Percentiles rank a stretch among this genome's conserved stretches.
These are phyloP conservation scores for Delonix regia DNA, from an alignment of 306 rosid species.

Conservation along the genomic window DNA sequence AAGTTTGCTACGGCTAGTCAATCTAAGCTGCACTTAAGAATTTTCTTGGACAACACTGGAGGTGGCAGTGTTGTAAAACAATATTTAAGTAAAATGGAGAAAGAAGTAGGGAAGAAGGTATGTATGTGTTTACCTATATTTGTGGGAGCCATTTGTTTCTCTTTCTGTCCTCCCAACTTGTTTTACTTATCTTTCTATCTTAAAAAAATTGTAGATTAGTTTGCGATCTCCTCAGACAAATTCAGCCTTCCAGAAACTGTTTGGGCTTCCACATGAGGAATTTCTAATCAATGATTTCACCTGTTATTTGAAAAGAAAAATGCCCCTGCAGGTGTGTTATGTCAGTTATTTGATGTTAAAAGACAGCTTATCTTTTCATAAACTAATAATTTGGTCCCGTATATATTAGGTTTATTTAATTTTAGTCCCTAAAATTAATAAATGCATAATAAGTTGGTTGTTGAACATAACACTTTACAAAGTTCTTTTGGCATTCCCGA, in stretches of 20 bases:
- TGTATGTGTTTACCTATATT: constrained; percentile 42
- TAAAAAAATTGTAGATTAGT: constrained; percentile 59
- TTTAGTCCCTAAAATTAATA: not conserved
- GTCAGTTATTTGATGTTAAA: constrained; percentile 25
- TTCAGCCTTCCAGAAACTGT: constrained; percentile 90
- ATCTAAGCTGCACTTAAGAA: constrained; percentile 81
- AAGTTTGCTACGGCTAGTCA: constrained; percentile 80
- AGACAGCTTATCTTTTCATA: constrained; percentile 4
- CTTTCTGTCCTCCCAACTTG: not conserved
- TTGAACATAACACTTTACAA: not conserved
- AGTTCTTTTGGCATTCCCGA: not conserved
- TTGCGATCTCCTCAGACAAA: constrained; percentile 97
- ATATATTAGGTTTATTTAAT: not conserved
- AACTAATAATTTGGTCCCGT: not conserved
- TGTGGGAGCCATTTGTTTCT: constrained; percentile 22
- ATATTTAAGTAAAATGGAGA: constrained; percentile 93
- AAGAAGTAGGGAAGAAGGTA: constrained; percentile 99
- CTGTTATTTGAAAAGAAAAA: constrained; percentile 91
- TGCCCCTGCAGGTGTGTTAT: constrained; percentile 84
- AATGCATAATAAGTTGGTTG: no score
- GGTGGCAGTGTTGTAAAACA: constrained; percentile 74
- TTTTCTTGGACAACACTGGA: constrained; percentile 87
- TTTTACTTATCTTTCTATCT: constrained; percentile 30
- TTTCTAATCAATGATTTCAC: constrained; percentile 96
- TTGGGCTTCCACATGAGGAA: constrained; percentile 94